A percentile compares a stretch with the other conserved stretches of the same genome.
phyloP scores from a whole-genome alignment of 2,329 filamentous ascomycete genomes.

The Aspergillus udagawae region DNA sequence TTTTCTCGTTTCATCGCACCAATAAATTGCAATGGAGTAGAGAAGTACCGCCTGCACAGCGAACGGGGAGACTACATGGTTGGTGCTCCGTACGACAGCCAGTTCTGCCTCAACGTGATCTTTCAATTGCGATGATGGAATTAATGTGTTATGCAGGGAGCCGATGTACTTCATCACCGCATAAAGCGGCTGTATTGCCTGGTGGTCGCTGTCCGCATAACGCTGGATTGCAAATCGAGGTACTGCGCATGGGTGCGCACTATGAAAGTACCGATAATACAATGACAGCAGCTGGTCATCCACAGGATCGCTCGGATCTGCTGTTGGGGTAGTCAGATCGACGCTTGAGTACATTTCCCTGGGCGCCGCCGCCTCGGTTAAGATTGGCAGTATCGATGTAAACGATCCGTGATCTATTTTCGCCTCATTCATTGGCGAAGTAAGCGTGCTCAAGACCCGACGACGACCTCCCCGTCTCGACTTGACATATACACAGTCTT shows the following conservation, averaged over 20 bases:
- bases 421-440: neutral
- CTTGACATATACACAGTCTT: slow-evolving; percentile 1
- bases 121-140: neutral
- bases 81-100: neutral
- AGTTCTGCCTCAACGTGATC: neutral
- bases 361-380: neutral
- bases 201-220: slow-evolving; percentile 5
- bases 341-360: neutral
- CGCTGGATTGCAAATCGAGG: slow-evolving; percentile 12
- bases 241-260: slow-evolving; percentile 20
- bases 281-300: slow-evolving; percentile 5
- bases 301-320: neutral
- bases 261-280: slow-evolving; percentile 25
- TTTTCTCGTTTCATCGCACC: slow-evolving; percentile 11
- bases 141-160: slow-evolving; percentile 10
- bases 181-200: slow-evolving; percentile 13
- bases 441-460: neutral
- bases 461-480: slow-evolving; percentile 1
- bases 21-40: slow-evolving; percentile 17
- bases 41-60: slow-evolving; percentile 20
- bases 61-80: slow-evolving; percentile 3
- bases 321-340: neutral
- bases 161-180: slow-evolving; percentile 23
- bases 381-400: neutral
- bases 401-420: neutral